Conservation (phyloP, 75 land plant species). For the Ceratopteris richardii region DNA sequence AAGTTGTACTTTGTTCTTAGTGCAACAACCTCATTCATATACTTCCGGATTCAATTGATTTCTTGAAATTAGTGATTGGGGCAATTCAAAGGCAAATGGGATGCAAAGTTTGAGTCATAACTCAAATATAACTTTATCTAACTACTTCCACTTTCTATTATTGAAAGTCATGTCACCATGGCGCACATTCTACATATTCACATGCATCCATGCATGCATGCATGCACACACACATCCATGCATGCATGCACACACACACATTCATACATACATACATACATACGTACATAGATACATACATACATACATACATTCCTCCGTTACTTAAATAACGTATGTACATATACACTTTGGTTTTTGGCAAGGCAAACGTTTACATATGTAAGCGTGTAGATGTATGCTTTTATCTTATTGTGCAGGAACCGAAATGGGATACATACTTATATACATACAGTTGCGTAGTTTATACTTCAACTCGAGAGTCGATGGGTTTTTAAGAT, state of each 20-base stretch:
- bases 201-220: background rate
- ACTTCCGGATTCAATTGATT: background rate
- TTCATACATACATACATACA: too few species aligned
- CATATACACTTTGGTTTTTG: slow-evolving; percentile 5
- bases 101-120: background rate
- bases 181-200: background rate
- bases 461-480: too few species aligned
- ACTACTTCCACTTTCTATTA: background rate
- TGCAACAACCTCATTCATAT: background rate
- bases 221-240: too few species aligned
- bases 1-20: too few species aligned
- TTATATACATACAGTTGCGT: too few species aligned
- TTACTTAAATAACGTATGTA: background rate
- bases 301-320: slow-evolving; percentile 2
- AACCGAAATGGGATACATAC: too few species aligned
- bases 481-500: too few species aligned
- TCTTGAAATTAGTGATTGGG: too few species aligned
- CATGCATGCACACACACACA: too few species aligned
- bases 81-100: background rate
- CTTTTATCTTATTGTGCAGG: too few species aligned
- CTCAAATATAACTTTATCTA: background rate
- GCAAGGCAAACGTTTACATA: too few species aligned
- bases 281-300: background rate
- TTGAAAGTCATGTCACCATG: background rate
- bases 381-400: too few species aligned